Evolutionary conservation across 768 basidiomycete species (phyloP).

Genomic region (Lactarius psammicola): DNA sequence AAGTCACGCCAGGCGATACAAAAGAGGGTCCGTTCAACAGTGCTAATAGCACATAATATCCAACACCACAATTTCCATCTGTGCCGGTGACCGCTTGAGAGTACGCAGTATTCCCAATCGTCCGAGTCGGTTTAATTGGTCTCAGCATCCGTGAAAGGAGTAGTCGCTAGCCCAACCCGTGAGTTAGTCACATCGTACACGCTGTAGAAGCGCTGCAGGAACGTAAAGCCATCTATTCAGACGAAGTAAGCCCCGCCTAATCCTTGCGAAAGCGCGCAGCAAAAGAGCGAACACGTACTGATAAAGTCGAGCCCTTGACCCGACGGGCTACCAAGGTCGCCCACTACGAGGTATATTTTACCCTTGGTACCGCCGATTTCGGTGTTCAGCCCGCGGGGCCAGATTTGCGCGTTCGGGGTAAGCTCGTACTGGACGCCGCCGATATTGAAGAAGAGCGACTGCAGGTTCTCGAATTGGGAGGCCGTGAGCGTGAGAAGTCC

Average conservation of each 20-base stretch:
- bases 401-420: constrained; percentile 65
- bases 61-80: neutral
- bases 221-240: constrained; percentile 1
- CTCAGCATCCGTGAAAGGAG: constrained; percentile 29
- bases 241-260: neutral
- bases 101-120: neutral
- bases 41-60: neutral
- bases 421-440: constrained; percentile 52
- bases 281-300: constrained; percentile 1
- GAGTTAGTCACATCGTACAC: constrained; percentile 29
- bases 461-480: constrained; percentile 46
- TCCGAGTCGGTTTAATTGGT: constrained; percentile 21
- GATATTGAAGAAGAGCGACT: constrained; percentile 55
- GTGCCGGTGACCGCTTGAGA: neutral
- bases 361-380: constrained; percentile 51
- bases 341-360: constrained; percentile 41
- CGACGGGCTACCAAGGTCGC: constrained; percentile 28
- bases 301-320: constrained; percentile 36
- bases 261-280: neutral
- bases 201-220: constrained; percentile 28
- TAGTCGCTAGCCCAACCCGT: constrained; percentile 31
- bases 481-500: constrained; percentile 55
- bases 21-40: neutral
- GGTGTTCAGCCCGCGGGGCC: constrained; percentile 59
- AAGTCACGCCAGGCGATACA: neutral